phyloP scores from a whole-genome alignment of 306 rosid species.

The Inga laurina region DNA sequence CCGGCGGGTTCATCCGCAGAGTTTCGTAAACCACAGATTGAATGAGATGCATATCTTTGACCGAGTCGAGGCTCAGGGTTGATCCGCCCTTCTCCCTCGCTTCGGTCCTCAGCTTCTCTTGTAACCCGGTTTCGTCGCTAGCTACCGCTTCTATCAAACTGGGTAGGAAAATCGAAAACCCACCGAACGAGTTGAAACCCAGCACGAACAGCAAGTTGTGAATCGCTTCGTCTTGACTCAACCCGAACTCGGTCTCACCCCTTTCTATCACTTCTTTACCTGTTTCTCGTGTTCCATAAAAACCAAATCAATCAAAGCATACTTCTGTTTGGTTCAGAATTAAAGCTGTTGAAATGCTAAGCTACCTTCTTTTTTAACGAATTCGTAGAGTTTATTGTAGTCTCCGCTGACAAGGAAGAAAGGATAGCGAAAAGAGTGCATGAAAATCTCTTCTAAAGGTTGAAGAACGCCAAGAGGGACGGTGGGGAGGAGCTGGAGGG shows the following conservation, averaged over 20 bases:
- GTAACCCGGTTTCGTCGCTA: slow-evolving; percentile 54
- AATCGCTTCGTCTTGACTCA: slow-evolving; percentile 60
- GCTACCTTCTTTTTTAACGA: slow-evolving; percentile 61
- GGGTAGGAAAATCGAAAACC: slow-evolving; percentile 78
- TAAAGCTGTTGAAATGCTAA: background rate
- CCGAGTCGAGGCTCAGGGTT: slow-evolving; percentile 57
- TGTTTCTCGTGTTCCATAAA: slow-evolving; percentile 12
- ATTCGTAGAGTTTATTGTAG: slow-evolving; percentile 61
- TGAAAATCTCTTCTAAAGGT: slow-evolving; percentile 84
- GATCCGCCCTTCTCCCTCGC: slow-evolving; percentile 64
- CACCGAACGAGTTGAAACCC: slow-evolving; percentile 92
- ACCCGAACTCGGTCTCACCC: slow-evolving; percentile 64
- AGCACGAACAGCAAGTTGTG: slow-evolving; percentile 78
- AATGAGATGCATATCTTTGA: slow-evolving; percentile 63
- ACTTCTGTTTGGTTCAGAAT: background rate
- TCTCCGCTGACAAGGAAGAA: slow-evolving; percentile 64
- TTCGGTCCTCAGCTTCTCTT: slow-evolving; percentile 56
- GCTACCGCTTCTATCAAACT: slow-evolving; percentile 44
- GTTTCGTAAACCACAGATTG: slow-evolving; percentile 78
- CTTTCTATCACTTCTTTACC: slow-evolving; percentile 64
- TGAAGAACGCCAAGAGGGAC: slow-evolving; percentile 59
- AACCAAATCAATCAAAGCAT: background rate
- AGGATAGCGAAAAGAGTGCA: slow-evolving; percentile 84
- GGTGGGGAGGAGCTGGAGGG: slow-evolving; percentile 79
- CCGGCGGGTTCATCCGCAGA: slow-evolving; percentile 86